Conservation (phyloP, 805 yeast species). For the Wickerhamomyces chaumierensis region DNA sequence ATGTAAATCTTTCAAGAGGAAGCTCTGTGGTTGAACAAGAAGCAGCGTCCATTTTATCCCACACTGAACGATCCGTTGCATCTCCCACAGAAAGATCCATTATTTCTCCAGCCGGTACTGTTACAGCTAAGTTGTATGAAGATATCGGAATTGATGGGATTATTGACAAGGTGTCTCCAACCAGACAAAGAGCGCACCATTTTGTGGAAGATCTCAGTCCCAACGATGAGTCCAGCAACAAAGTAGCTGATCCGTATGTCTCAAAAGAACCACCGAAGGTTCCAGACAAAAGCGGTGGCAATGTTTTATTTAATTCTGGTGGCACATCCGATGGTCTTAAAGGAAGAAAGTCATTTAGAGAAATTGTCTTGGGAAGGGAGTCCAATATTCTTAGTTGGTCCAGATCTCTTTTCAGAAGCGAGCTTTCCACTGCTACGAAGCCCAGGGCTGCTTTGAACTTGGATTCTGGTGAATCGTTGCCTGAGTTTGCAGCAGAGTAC, state of each 20-base stretch:
- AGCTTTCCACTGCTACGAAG: not conserved
- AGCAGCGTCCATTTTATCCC: not conserved
- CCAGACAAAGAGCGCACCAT: slow-evolving; percentile 1
- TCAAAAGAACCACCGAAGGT: no score
- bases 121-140: slow-evolving; percentile 7
- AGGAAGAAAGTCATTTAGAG: slow-evolving; percentile 9
- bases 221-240: no score
- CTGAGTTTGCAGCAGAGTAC: slow-evolving; percentile 12
- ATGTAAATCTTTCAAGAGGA: no score
- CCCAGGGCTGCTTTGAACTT: slow-evolving; percentile 3
- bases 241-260: no score
- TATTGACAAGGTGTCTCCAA: not conserved
- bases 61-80: not conserved
- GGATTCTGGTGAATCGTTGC: slow-evolving; percentile 17
- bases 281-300: slow-evolving; percentile 1
- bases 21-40: no score
- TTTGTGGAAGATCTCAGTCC: slow-evolving; percentile 1
- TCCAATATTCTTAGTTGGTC: slow-evolving; percentile 8
- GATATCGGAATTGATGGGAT: not conserved
- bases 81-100: not conserved
- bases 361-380: slow-evolving; percentile 4
- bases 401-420: slow-evolving; percentile 4
- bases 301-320: slow-evolving; percentile 6
- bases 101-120: slow-evolving; percentile 6
- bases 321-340: not conserved